Percentiles rank a stretch among this genome's conserved stretches.
These are phyloP conservation scores for Rickenella mellea DNA, from an alignment of 768 basidiomycete genomes.

Conservation along the genomic window DNA sequence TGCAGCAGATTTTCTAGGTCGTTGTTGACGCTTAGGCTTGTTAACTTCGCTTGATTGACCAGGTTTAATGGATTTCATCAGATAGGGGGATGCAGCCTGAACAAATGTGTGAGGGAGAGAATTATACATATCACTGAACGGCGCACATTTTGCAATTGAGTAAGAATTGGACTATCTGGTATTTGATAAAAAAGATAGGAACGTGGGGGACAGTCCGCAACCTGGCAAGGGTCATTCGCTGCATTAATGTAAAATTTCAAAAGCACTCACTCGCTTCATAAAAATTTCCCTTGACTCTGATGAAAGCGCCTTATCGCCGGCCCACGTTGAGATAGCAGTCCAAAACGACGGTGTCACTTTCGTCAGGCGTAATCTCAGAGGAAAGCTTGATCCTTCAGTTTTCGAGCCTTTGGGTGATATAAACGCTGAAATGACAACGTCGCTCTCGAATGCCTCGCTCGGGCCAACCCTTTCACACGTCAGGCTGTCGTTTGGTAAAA, in stretches of 20 bases:
- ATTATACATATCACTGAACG: neutral
- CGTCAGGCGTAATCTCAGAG: constrained; percentile 31
- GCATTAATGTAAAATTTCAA: neutral
- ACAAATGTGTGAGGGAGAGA: neutral
- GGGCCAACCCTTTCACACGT: constrained; percentile 32
- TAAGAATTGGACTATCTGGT: constrained; percentile 42
- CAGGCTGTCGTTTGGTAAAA: constrained; percentile 54
- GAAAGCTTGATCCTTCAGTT: constrained; percentile 1
- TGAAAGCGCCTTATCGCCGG: constrained; percentile 32
- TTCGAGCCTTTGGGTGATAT: too few species aligned
- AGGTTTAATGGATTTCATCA: constrained; percentile 52
- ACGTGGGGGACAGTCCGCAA: neutral
- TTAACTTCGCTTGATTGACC: constrained; percentile 25
- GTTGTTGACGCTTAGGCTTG: constrained; percentile 25
- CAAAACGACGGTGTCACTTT: constrained; percentile 39
- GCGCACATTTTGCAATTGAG: constrained; percentile 51
- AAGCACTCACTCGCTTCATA: neutral
- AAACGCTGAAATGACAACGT: constrained; percentile 30
- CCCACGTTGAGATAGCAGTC: constrained; percentile 55
- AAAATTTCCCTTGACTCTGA: neutral
- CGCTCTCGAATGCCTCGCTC: constrained; percentile 14
- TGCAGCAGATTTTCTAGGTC: constrained; percentile 19
- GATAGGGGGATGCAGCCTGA: constrained; percentile 37
- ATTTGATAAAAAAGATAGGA: constrained; percentile 48
- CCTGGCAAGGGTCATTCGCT: neutral